Percentiles rank a stretch among this genome's conserved stretches.
Conservation (phyloP, 352 stramenopile species). For the Globisporangium splendens region DNA sequence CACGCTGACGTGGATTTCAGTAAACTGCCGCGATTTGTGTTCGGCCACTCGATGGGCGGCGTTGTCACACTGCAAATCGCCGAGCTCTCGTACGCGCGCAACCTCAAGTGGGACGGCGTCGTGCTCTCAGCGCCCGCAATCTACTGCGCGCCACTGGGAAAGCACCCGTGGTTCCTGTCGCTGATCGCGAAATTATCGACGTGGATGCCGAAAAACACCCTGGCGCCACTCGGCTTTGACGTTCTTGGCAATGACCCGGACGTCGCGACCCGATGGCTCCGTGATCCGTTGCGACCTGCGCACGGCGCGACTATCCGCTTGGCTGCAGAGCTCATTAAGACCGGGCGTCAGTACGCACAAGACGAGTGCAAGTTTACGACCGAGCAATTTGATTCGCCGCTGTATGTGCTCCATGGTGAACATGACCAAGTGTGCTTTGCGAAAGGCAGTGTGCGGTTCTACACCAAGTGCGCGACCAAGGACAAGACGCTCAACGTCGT, state of each 20-base stretch:
- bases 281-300: conserved; percentile 28
- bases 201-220: conserved; percentile 28
- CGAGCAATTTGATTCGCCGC: conserved; percentile 20
- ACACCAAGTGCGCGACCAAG: conserved; percentile 22
- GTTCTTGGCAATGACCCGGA: conserved; percentile 26
- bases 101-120: conserved; percentile 33
- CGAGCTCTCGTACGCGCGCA: conserved; percentile 16
- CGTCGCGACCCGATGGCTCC: conserved; percentile 25
- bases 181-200: conserved; percentile 21
- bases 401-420: conserved; percentile 40
- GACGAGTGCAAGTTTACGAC: conserved; percentile 21
- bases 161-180: conserved; percentile 16
- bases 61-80: conserved; percentile 35
- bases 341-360: conserved; percentile 18
- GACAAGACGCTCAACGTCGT: conserved; percentile 50
- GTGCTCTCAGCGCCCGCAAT: conserved; percentile 35
- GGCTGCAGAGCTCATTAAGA: conserved; percentile 20
- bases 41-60: conserved; percentile 57
- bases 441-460: conserved; percentile 33
- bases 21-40: conserved; percentile 43
- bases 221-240: conserved; percentile 26
- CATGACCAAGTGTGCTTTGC: conserved; percentile 32
- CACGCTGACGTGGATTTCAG: conserved; percentile 31
- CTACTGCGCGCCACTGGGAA: conserved; percentile 24
- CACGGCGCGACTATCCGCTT: conserved; percentile 28